Base-by-base conservation (phyloP, 257 asterid genomes). In the Nyctanthes arbortristis region DNA sequence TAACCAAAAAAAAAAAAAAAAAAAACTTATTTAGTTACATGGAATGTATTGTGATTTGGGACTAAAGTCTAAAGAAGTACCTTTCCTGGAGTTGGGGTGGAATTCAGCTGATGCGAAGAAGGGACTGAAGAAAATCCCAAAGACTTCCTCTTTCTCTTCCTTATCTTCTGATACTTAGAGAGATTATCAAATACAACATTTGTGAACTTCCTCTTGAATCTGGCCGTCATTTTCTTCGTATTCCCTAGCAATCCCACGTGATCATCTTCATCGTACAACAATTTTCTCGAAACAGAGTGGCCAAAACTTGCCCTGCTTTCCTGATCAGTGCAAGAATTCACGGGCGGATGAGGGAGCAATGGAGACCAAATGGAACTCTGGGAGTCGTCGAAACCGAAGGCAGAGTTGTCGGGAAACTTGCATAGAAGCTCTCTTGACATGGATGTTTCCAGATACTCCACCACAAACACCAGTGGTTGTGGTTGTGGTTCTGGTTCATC, bases 311-410 rank as follows among this genome's bases (percentile, higher is more conserved):
- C 34, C 12, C 35, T 16, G 52, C 2, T 36, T n/a, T 22, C 14
- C 61, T 47, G 49, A 10, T 35, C 40, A 12, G 64, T 31, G 47
- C 65, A n/a, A 12, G 67, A 16, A 3, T 66, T 63, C 14, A 67
- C 67, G 0, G 79, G 83, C 24, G 81, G 88, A 7, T n/a, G 87
- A 6, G 86, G 85, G 39, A 88, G 82, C 43, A 92, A 35, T 29
- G 98, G 98, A 55, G 98, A 93, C 98, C 98, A 93, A 34, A 93
- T 84, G 40, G 97, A 85, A 81, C 97, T 93, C 91, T 90, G 96
- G 2, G 96, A 52, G 73, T 93, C 90, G 81, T 93, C 84, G 80
- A 90, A 90, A 66, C 84, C 98, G 78, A 87, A 90, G 16, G 96
- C 87, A 0, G 98, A 90, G 72, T 87, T 85, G 77, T 93, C 97